Evolutionary conservation across 2,329 filamentous ascomycete genomes (phyloP), one percentile per base, ranked within the genome.

Genomic region (Pseudofabraea citricarpa): DNA sequence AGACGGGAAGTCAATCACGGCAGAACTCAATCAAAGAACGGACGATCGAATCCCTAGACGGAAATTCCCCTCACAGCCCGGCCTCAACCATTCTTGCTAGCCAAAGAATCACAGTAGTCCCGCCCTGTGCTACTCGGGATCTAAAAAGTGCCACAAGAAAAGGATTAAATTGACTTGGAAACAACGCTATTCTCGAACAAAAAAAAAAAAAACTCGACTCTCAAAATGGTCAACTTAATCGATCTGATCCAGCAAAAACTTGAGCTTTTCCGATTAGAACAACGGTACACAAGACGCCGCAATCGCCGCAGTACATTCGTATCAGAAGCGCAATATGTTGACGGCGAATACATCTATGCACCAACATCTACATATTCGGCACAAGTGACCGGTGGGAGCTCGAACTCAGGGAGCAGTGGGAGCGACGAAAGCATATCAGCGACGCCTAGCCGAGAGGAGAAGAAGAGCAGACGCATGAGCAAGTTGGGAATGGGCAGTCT

Each of bases 211-310:
- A 32, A 15, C 43, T n/a, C n/a, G n/a, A n/a, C n/a, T n/a, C n/a
- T n/a, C n/a, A 43, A 43, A 50, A 55, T 27, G 39, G 56, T 56
- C 58, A 71, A 70, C 56, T 59, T 83, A 58, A 59, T 83, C 56
- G 73, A 79, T 48, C 73, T 75, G 63, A 75, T 83, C 62, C 74
- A 82, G 56, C 74, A 78, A 47, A 80, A 86, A 73, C 73, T 94
- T 58, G 90, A 97, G 74, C 81, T 97, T 60, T 93, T 95, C 75
- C 87, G 90, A 39, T 83, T 97, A 55, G 91, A 97, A 72, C 85
- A 96, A 71, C 85, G 89, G 58, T 97, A 97, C 74, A 94, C 90
- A 40, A 86, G 86, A 59, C 85, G 89, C 63, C 89, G 91, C 59
- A 69, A 81, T 57, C 87, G 91, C 56, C 88, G 91, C 64, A 90